Evolutionary conservation across 805 yeast genomes (phyloP), one percentile per base, ranked within the genome.

Genomic region (Lachancea thermotolerans): DNA sequence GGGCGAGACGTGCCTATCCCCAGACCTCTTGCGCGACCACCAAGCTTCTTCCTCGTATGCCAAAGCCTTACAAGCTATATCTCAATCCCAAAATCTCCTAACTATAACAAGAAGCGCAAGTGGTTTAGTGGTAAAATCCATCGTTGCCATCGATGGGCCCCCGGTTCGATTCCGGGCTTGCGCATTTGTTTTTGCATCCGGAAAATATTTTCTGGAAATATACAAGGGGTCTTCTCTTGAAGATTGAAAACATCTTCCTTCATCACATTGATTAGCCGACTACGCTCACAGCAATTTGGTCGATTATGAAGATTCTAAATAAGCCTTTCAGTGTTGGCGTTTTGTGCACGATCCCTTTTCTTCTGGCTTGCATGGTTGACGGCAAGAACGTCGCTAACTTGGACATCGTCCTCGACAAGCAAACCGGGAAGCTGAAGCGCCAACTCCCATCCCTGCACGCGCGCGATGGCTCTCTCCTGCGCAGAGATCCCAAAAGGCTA

Each of bases 141-240:
- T 49, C 61, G 59, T 57, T 57, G 61, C 61, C 61, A 57, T 57
- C 59, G 61, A 49, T 57, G 61, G 56, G 61, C 61, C 58, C 61
- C 61, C 57, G 61, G 61, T 57, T 57, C 61, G 55, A 51, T 52
- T 57, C 61, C 61, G 58, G 61, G 61, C 56, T 52, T 52, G 55
- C 55, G 58, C 58, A 54, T 37, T 36, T 30, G 37, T 49, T 45
- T 50, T 35, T 21, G 15, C 27, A 34, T n/a, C 14, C 10, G 12
- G 17, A 32, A 8, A 29, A 16, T 25, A 12, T 34, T 44, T 31
- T 39, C 34, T 32, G 18, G 6, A 15, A 21, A 27, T 5, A 30
- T 12, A 30, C 8, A 30, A 30, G 33, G 33, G 14, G 33, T 30
- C 25, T 21, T 21, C 25, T 7, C 25, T 21, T 21, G 6, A 21